Conservation (phyloP, 192 early-diverging fungal species). For the Cladochytrium replicatum region DNA sequence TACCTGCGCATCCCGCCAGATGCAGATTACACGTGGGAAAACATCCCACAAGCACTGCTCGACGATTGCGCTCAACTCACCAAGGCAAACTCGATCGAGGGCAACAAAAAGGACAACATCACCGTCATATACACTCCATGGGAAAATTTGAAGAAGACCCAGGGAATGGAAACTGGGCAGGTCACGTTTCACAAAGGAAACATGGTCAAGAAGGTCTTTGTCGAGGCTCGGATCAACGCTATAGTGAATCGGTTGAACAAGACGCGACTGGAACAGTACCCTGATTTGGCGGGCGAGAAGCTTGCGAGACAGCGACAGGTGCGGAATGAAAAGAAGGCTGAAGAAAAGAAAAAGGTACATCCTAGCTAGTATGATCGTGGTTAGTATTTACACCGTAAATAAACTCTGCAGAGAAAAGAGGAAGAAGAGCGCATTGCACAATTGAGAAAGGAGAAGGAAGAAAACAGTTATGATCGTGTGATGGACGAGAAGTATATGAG, state of each 20-base stretch:
- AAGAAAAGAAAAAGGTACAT: conserved; percentile 25
- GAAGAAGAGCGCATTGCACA: conserved; percentile 32
- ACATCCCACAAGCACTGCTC: conserved; percentile 61
- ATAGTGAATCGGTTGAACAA: conserved; percentile 93
- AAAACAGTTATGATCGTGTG: conserved; percentile 25
- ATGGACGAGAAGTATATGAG: conserved; percentile 30
- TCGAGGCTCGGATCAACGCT: conserved; percentile 65
- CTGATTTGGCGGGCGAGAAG: conserved; percentile 72
- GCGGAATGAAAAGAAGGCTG: conserved; percentile 18
- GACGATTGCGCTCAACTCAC: conserved; percentile 85
- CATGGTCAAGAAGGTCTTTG: conserved; percentile 71
- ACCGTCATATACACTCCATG: conserved; percentile 84
- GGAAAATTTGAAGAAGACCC: conserved; percentile 80
- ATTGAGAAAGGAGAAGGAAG: conserved; percentile 24
- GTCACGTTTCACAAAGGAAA: conserved; percentile 80
- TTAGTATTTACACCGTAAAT: neutral
- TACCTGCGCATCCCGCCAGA: conserved; percentile 74
- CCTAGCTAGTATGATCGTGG: neutral
- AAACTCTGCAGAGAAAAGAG: conserved; percentile 16
- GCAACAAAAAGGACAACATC: conserved; percentile 88
- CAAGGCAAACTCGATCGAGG: conserved; percentile 96
- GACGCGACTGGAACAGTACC: conserved; percentile 64
- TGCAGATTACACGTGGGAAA: conserved; percentile 60
- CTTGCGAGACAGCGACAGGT: conserved; percentile 39
- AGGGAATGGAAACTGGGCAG: conserved; percentile 92